Percentiles rank a stretch among this genome's conserved stretches.
Evolutionary conservation across 257 asterid genomes (phyloP).

Genomic region (Anisodus acutangulus): DNA sequence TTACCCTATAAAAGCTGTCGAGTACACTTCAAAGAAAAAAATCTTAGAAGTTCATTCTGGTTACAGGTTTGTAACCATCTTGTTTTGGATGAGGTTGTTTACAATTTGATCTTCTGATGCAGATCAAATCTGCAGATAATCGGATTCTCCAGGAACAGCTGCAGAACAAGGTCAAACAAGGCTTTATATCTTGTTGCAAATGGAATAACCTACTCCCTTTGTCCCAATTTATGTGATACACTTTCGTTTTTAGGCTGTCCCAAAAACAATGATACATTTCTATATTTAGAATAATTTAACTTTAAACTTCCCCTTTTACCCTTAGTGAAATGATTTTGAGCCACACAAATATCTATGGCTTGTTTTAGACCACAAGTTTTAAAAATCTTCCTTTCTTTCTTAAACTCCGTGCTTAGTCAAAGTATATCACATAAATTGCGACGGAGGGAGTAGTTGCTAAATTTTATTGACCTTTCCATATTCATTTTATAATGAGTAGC

Average conservation of each 20-base stretch:
- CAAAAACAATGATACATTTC: too few species aligned
- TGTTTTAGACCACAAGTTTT: too few species aligned
- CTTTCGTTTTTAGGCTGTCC: too few species aligned
- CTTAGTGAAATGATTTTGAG: too few species aligned
- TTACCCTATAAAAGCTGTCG: constrained; percentile 25
- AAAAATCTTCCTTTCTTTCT: too few species aligned
- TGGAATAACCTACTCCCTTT: background rate
- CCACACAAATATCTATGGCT: too few species aligned
- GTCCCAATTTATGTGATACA: too few species aligned
- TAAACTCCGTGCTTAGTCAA: too few species aligned
- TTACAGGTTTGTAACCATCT: background rate
- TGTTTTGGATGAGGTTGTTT: constrained; percentile 33
- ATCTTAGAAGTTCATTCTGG: background rate
- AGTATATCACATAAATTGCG: too few species aligned
- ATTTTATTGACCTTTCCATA: background rate
- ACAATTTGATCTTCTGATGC: constrained; percentile 47
- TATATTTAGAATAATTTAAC: too few species aligned
- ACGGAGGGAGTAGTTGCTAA: background rate
- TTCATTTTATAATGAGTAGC: background rate
- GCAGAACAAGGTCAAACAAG: constrained; percentile 68
- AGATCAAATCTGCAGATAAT: constrained; percentile 93
- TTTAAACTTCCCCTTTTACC: too few species aligned
- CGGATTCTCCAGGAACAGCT: constrained; percentile 94
- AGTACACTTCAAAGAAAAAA: background rate
- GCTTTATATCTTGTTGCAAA: background rate